Conservation (phyloP, 805 yeast genomes). For the Maudiozyma barnettii region DNA sequence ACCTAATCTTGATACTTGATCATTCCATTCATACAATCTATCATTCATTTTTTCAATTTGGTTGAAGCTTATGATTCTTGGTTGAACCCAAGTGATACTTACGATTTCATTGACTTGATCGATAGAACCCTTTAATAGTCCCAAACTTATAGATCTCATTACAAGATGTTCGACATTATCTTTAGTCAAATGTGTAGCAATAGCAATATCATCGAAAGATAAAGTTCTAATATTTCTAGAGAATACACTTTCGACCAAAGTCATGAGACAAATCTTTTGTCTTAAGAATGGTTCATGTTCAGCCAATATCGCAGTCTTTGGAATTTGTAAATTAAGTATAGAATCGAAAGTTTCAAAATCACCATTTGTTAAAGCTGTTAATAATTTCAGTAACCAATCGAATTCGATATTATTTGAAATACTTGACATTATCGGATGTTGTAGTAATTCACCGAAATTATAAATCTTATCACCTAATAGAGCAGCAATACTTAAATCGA, state of each 20-base stretch:
- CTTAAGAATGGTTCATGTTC: slow-evolving; percentile 57
- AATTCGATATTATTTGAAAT: slow-evolving; percentile 40
- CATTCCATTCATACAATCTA: slow-evolving; percentile 70
- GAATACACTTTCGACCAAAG: slow-evolving; percentile 81
- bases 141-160: slow-evolving; percentile 82
- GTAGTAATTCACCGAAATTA: slow-evolving; percentile 89
- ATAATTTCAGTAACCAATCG: slow-evolving; percentile 63
- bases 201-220: slow-evolving; percentile 62
- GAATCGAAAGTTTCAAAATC: slow-evolving; percentile 57
- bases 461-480: slow-evolving; percentile 84
- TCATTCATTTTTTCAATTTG: slow-evolving; percentile 72
- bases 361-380: slow-evolving; percentile 68
- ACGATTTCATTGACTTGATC: slow-evolving; percentile 78
- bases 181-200: slow-evolving; percentile 52
- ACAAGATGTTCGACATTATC: slow-evolving; percentile 79
- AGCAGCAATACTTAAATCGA: slow-evolving; percentile 78
- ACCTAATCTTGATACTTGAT: slow-evolving; percentile 58
- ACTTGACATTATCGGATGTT: slow-evolving; percentile 68
- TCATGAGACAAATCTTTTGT: slow-evolving; percentile 88
- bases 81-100: slow-evolving; percentile 90
- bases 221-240: slow-evolving; percentile 66
- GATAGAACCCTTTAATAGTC: slow-evolving; percentile 77
- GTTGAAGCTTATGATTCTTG: slow-evolving; percentile 73
- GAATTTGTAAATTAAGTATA: slow-evolving; percentile 33
- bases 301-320: slow-evolving; percentile 46